Conservation (phyloP, 2,329 filamentous ascomycete genomes). For the Teratosphaeria nubilosa region DNA sequence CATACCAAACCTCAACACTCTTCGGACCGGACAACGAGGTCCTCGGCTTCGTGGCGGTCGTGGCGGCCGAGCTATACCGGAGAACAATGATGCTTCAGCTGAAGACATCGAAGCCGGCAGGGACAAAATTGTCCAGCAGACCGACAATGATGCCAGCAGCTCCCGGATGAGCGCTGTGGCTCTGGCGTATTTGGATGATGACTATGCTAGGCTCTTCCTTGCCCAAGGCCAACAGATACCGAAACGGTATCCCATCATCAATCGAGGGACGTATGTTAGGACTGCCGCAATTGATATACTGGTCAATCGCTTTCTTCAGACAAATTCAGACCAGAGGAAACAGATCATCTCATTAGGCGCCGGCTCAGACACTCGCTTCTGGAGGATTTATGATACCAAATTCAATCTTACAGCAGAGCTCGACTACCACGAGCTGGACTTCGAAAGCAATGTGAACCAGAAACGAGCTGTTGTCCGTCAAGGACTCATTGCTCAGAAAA, state of each 20-base stretch:
- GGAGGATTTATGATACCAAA: slow-evolving; percentile 50
- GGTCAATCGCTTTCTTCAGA: slow-evolving; percentile 58
- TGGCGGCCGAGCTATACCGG: slow-evolving; percentile 22
- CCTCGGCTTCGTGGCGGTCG: slow-evolving; percentile 40
- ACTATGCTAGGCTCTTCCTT: slow-evolving; percentile 64
- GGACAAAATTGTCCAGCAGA: slow-evolving; percentile 73
- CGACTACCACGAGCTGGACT: slow-evolving; percentile 85
- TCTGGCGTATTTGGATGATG: slow-evolving; percentile 73
- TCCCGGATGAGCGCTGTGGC: slow-evolving; percentile 83
- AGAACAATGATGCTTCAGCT: slow-evolving; percentile 8
- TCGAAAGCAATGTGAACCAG: slow-evolving; percentile 50
- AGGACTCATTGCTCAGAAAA: slow-evolving; percentile 10
- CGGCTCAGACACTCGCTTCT: slow-evolving; percentile 83
- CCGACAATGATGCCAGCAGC: slow-evolving; percentile 82
- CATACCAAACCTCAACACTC: slow-evolving; percentile 67
- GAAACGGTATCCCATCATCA: slow-evolving; percentile 80
- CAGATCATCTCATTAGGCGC: slow-evolving; percentile 91
- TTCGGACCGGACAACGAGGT: slow-evolving; percentile 41
- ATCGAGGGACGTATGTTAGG: slow-evolving; percentile 89
- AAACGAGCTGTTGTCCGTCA: slow-evolving; percentile 18
- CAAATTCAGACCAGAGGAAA: slow-evolving; percentile 11
- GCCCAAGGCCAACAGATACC: slow-evolving; percentile 36
- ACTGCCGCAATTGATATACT: slow-evolving; percentile 74
- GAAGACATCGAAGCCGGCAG: slow-evolving; percentile 33
- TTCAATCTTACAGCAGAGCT: background rate